These are phyloP conservation scores for Diplocarpon rosae DNA, from an alignment of 2,329 filamentous ascomycete species.

Conservation along the genomic window DNA sequence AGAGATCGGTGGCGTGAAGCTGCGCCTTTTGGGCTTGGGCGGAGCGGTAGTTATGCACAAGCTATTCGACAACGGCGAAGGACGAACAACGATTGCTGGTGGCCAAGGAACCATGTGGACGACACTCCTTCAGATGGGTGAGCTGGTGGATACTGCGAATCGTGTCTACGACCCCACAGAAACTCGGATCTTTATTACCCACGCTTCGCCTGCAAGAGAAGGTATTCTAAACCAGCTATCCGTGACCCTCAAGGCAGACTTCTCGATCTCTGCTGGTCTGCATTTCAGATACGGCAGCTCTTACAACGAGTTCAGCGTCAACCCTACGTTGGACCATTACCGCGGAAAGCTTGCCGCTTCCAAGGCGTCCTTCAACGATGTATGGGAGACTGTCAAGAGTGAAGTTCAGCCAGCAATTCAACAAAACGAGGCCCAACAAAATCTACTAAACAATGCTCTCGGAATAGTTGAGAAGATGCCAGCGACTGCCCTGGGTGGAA, in stretches of 20 bases:
- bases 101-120: conserved; percentile 99
- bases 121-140: conserved; percentile 93
- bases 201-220: conserved; percentile 91
- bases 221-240: conserved; percentile 96
- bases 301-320: conserved; percentile 99
- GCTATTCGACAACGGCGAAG: conserved; percentile 96
- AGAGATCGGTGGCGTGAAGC: conserved; percentile 90
- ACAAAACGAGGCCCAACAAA: conserved; percentile 89
- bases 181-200: conserved; percentile 91
- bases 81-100: conserved; percentile 93
- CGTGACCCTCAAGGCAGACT: conserved; percentile 93
- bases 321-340: conserved; percentile 95
- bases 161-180: conserved; percentile 97
- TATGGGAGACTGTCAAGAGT: conserved; percentile 96
- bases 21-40: conserved; percentile 83
- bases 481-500: conserved; percentile 83
- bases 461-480: conserved; percentile 98
- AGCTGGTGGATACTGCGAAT: conserved; percentile 94
- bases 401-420: conserved; percentile 92
- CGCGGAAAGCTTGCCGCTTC: conserved; percentile 95
- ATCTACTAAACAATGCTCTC: conserved; percentile 79
- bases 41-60: conserved; percentile 99
- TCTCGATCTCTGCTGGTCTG: conserved; percentile 92
- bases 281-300: conserved; percentile 99
- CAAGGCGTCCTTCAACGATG: conserved; percentile 97